A percentile compares a stretch with the other conserved stretches of the same genome.
Evolutionary conservation across 768 basidiomycete genomes (phyloP).

Genomic region (Galerina sulciceps): DNA sequence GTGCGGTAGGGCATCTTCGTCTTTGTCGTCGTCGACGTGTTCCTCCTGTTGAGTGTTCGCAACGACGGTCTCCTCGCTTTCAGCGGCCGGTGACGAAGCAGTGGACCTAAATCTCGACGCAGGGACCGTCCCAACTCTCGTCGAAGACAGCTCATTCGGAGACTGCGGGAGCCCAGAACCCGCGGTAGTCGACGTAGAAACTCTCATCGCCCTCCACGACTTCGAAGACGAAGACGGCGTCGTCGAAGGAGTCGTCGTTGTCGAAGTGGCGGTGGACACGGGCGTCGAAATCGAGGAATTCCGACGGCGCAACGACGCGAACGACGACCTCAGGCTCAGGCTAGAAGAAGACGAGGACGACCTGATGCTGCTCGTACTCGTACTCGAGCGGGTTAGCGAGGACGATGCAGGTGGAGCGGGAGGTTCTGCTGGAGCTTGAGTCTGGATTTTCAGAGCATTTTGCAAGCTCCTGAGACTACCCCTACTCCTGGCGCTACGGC

Average conservation of each 20-base stretch:
- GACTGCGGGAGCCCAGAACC: neutral
- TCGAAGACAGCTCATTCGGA: neutral
- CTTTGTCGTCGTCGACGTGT: too few relatives aligned
- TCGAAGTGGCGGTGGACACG: neutral
- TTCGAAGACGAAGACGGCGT: neutral
- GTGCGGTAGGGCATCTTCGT: too few relatives aligned
- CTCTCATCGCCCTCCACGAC: neutral
- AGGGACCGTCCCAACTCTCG: too few relatives aligned
- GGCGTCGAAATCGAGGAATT: neutral
- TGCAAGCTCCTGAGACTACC: neutral
- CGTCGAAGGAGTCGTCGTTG: neutral
- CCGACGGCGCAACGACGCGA: neutral
- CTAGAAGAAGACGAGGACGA: conserved; percentile 4
- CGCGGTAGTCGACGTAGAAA: neutral
- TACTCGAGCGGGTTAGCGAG: neutral
- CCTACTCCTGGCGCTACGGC: neutral
- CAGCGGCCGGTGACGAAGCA: neutral
- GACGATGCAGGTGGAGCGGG: neutral
- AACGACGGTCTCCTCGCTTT: neutral
- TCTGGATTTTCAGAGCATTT: too few relatives aligned
- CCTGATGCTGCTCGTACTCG: neutral
- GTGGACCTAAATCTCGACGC: neutral
- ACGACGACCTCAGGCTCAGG: neutral
- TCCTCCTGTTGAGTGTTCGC: too few relatives aligned
- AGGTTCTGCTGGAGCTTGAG: neutral